Conservation (phyloP, 169 alveolate species). For the Plasmodium knowlesi region DNA sequence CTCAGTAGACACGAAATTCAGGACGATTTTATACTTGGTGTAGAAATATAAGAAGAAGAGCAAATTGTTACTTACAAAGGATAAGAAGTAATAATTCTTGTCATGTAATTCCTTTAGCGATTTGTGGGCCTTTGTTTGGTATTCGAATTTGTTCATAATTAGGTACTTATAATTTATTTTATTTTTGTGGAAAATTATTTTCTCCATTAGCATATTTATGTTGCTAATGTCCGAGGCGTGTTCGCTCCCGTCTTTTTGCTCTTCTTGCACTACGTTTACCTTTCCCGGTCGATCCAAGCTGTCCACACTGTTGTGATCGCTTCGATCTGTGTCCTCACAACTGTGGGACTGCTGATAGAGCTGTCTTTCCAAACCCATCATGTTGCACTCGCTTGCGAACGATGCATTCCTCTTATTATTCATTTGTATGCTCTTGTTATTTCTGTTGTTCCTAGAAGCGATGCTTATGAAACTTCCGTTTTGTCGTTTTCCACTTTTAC, state of each 20-base stretch:
- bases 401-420: background rate
- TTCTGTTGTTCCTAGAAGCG: background rate
- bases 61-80: constrained; percentile 49
- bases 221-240: background rate
- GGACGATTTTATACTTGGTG: constrained; percentile 32
- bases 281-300: background rate
- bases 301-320: background rate
- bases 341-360: background rate
- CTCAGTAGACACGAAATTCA: constrained; percentile 37
- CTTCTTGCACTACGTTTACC: background rate
- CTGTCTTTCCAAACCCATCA: background rate
- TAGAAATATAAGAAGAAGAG: constrained; percentile 62
- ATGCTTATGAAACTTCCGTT: background rate
- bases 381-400: background rate
- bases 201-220: background rate
- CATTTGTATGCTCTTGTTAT: too few species aligned
- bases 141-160: constrained; percentile 55
- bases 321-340: background rate
- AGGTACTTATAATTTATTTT: constrained; percentile 51
- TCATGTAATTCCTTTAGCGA: constrained; percentile 48
- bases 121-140: background rate
- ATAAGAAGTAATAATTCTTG: constrained; percentile 46
- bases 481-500: constrained; percentile 18
- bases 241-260: background rate
- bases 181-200: constrained; percentile 14